Base-by-base conservation (phyloP, 2,329 filamentous ascomycete species). In the Aaosphaeria pasadenensis region DNA sequence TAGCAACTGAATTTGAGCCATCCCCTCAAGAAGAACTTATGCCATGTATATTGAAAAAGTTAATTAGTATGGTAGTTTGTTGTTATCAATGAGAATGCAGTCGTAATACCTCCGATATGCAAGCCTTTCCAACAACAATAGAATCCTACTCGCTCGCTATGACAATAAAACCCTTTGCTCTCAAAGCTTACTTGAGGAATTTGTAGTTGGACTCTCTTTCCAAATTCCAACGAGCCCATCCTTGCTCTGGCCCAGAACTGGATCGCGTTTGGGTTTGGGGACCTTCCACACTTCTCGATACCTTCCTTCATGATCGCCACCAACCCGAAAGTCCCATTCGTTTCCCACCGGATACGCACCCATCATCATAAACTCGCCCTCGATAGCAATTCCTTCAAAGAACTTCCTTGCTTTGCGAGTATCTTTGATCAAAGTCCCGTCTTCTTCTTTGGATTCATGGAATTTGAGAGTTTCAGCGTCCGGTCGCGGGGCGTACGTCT, bases 331-430 rank as follows among this genome's bases (percentile, higher is more conserved):
- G 57, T 82, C 78, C 80, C 79, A 83, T 7, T 65, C 60, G 1
- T 66, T 67, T 3, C 74, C 71, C 33, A 57, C 56, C 2, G 77
- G 78, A 67, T 84, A 84, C 4, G 78, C 79, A 0, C 81, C 81
- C 62, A 83, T 75, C 79, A 82, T 82, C 44, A 74, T 77, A 53
- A 80, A 82, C 43, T 58, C 51, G 0, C 77, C 77, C 1, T 60
- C 53, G 4, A 77, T 46, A 46, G 68, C 42, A 1, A 77, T 55
- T 1, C 55, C 53, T 5, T 57, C 59, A 48, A 80, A 58, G 17
- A 67, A 70, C 13, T 60, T 57, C 43, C 63, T 57, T 39, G 58
- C 56, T 72, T 63, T 7, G 2, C 33, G 9, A 9, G 7, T n/a
- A 59, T 63, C 53, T 71, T 69, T 24, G 24, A 28, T n/a, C 7